Evolutionary conservation across 139 green algal genomes (phyloP), one percentile per base, ranked within the genome.

Genomic region (Chlorella sp.): DNA sequence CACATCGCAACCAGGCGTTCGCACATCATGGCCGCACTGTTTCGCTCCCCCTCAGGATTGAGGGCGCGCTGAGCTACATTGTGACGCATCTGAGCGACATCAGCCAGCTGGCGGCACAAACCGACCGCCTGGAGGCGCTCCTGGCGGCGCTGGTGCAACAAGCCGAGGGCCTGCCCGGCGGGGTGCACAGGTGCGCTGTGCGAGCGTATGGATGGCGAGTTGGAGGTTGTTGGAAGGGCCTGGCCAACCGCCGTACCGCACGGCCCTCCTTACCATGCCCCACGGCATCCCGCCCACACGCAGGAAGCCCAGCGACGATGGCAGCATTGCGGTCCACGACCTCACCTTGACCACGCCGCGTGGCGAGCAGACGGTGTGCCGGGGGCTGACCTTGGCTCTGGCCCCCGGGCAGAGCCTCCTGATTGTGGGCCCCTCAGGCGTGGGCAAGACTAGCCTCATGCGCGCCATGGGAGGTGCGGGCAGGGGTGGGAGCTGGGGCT

Each of bases 401-500:
- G 22, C 24, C 11, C 69, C 80, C 0, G 87, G 90, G 22, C 85
- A 94, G 73, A 92, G 86, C 20, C 76, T 97, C 48, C 88, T 97
- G n/a, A 83, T 97, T 28, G 92, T 95, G 56, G 94, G 94, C 0
- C 90, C 90, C 17, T 93, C 87, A 9, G 94, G 93, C 13, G 93
- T 89, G 73, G 94, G 94, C 41, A 96, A 96, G 78, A 92, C 87
- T 16, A 91, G 85, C 58, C 73, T 96, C 19, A 85, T 96, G 72
- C 86, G 94, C 17, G 92, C 89, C 24, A 83, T 96, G 19, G 85
- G 92, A 46, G 92, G 90, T 88, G 43, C 26, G 67, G 8, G 34
- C 41, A 60, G 24, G 51, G 51, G 13, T 26, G 51, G 16, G 51
- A 20, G 11, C 1, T 65, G 48, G 0, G 70, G 32, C 58, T 19